Conservation (phyloP, 805 yeast species). For the Candida michaelii region DNA sequence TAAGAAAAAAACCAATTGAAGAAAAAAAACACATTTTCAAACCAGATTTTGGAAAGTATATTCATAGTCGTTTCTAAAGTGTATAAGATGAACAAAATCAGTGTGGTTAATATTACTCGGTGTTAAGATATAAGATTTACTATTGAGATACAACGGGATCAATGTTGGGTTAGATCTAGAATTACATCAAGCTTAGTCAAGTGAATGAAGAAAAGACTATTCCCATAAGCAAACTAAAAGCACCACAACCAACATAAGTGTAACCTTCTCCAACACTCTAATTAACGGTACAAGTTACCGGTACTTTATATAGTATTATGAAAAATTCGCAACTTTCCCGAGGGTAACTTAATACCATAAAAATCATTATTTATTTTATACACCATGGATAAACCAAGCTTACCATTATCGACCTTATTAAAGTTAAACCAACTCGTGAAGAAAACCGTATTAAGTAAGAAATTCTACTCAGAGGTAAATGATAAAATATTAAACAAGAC, state of each 20-base stretch:
- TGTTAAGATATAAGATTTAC: neutral
- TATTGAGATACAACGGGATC: too few relatives aligned
- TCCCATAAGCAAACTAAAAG: too few relatives aligned
- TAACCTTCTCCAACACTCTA: too few relatives aligned
- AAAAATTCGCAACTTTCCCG: slow-evolving; percentile 5
- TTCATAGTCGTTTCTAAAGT: too few relatives aligned
- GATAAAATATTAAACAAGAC: slow-evolving; percentile 36
- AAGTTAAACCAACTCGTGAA: slow-evolving; percentile 27
- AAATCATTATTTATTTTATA: neutral
- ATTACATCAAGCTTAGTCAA: too few relatives aligned
- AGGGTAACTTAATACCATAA: slow-evolving; percentile 1
- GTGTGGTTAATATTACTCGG: neutral
- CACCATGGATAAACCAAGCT: neutral
- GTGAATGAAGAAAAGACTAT: too few relatives aligned
- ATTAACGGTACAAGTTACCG: neutral
- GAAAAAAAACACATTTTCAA: neutral
- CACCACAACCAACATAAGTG: too few relatives aligned
- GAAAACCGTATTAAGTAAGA: slow-evolving; percentile 35
- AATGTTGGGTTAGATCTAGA: too few relatives aligned
- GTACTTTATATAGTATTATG: neutral
- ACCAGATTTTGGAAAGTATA: too few relatives aligned
- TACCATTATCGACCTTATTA: slow-evolving; percentile 23
- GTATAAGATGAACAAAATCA: too few relatives aligned
- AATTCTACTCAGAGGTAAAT: slow-evolving; percentile 42
- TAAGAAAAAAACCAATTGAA: neutral